Conservation (phyloP, 495 filamentous ascomycete genomes). For the Bryoglossum gracile region DNA sequence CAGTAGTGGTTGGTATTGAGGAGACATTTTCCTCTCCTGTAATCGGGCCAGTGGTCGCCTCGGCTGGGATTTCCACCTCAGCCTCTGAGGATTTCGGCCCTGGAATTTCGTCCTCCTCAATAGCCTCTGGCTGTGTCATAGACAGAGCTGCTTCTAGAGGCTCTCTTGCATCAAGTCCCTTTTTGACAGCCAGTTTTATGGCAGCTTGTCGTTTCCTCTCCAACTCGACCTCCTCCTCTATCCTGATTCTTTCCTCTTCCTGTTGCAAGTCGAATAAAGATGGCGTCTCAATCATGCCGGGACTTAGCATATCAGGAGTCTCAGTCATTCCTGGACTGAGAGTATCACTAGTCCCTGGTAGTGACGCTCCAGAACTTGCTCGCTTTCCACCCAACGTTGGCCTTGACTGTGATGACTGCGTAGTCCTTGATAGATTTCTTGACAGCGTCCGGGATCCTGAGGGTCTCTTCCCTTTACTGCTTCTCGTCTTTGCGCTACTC, state of each 20-base stretch:
- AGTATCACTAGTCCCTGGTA: conserved; percentile 15
- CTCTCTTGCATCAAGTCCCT: conserved; percentile 45
- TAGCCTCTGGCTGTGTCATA: conserved; percentile 7
- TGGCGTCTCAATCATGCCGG: conserved; percentile 35
- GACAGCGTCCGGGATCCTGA: conserved; percentile 48
- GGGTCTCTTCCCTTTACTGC: conserved; percentile 49
- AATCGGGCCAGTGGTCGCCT: background rate
- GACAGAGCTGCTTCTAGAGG: conserved; percentile 2
- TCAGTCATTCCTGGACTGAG: too few relatives aligned
- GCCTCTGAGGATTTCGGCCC: background rate
- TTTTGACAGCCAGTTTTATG: conserved; percentile 58
- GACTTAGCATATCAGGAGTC: background rate
- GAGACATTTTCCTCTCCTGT: background rate
- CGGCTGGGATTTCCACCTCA: background rate
- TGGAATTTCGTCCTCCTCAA: conserved; percentile 22
- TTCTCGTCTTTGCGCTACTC: conserved; percentile 58
- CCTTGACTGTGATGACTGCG: conserved; percentile 41
- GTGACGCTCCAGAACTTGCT: conserved; percentile 28
- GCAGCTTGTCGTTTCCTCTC: conserved; percentile 66
- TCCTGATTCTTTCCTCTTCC: conserved; percentile 63
- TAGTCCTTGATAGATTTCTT: conserved; percentile 44
- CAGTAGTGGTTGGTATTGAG: background rate
- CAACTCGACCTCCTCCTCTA: conserved; percentile 64
- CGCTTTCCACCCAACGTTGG: conserved; percentile 30
- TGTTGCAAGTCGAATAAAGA: conserved; percentile 66